These are phyloP conservation scores for Catharanthus roseus DNA, from an alignment of 257 asterid genomes.

Conservation along the genomic window DNA sequence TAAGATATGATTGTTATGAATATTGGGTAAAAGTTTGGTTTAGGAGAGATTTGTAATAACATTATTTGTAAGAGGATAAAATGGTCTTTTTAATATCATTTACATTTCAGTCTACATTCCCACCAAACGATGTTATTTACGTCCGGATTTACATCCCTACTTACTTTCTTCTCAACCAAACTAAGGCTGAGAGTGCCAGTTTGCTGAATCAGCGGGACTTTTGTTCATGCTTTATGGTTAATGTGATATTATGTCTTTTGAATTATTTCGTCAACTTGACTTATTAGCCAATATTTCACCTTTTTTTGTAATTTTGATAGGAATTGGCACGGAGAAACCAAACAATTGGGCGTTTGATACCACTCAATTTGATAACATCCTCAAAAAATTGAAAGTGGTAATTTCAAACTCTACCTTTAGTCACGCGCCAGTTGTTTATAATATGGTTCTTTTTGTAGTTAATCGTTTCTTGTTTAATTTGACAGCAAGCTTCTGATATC, in stretches of 20 bases:
- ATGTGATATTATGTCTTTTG: not conserved
- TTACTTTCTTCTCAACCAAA: no score
- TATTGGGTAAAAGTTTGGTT: no score
- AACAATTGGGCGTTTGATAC: constrained; percentile 97
- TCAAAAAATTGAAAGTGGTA: constrained; percentile 92
- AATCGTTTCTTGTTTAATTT: constrained; percentile 17
- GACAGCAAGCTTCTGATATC: constrained; percentile 61
- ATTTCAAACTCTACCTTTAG: constrained; percentile 8
- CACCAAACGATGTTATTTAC: no score
- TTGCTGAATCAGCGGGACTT: not conserved
- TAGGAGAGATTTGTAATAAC: no score
- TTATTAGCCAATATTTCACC: not conserved
- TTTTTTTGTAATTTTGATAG: constrained; percentile 29
- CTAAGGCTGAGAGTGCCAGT: not conserved
- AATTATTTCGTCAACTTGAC: not conserved
- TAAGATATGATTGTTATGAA: no score
- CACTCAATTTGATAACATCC: constrained; percentile 84
- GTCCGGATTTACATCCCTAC: no score
- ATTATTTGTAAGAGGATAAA: no score
- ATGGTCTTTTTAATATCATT: no score
- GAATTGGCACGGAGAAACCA: constrained; percentile 77
- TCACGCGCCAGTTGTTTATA: not conserved
- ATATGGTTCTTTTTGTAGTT: not conserved
- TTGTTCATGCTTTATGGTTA: not conserved
- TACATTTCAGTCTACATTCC: no score